A percentile compares a stretch with the other conserved stretches of the same genome.
Conservation (phyloP, 805 yeast species). For the Scheffersomyces lignosus region DNA sequence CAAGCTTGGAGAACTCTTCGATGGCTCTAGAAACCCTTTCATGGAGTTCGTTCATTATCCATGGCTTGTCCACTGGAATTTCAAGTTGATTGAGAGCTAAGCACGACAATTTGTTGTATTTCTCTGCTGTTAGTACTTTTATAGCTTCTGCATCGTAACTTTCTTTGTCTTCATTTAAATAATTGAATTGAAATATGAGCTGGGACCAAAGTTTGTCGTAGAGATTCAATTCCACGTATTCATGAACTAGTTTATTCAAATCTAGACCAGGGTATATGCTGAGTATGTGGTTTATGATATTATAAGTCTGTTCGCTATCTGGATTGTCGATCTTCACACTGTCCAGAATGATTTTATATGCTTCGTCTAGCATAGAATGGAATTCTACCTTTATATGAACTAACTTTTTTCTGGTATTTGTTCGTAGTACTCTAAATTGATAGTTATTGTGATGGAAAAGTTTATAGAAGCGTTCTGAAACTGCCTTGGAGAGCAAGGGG, state of each 20-base stretch:
- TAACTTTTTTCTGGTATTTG: slow-evolving; percentile 27
- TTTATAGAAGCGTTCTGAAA: slow-evolving; percentile 36
- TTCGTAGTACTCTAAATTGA: slow-evolving; percentile 29
- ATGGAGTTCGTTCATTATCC: slow-evolving; percentile 35
- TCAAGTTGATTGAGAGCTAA: slow-evolving; percentile 55
- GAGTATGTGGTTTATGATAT: slow-evolving; percentile 29
- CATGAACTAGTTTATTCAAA: slow-evolving; percentile 55
- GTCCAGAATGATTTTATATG: slow-evolving; percentile 38
- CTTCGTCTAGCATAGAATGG: slow-evolving; percentile 32
- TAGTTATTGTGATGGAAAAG: slow-evolving; percentile 43
- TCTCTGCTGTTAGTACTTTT: slow-evolving; percentile 25
- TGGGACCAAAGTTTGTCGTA: slow-evolving; percentile 67
- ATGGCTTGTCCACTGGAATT: slow-evolving; percentile 39
- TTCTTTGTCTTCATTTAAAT: slow-evolving; percentile 18
- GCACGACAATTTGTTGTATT: slow-evolving; percentile 36
- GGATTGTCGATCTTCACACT: slow-evolving; percentile 34
- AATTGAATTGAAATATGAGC: slow-evolving; percentile 34
- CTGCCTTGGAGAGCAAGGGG: slow-evolving; percentile 41
- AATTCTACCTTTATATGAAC: slow-evolving; percentile 29
- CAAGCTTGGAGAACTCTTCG: slow-evolving; percentile 46
- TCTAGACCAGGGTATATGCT: slow-evolving; percentile 41
- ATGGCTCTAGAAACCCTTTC: slow-evolving; percentile 52
- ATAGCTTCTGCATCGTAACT: slow-evolving; percentile 24
- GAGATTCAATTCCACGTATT: slow-evolving; percentile 69
- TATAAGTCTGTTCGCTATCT: slow-evolving; percentile 35